phyloP scores from a whole-genome alignment of 768 basidiomycete genomes.

The Termitomyces sp. region DNA sequence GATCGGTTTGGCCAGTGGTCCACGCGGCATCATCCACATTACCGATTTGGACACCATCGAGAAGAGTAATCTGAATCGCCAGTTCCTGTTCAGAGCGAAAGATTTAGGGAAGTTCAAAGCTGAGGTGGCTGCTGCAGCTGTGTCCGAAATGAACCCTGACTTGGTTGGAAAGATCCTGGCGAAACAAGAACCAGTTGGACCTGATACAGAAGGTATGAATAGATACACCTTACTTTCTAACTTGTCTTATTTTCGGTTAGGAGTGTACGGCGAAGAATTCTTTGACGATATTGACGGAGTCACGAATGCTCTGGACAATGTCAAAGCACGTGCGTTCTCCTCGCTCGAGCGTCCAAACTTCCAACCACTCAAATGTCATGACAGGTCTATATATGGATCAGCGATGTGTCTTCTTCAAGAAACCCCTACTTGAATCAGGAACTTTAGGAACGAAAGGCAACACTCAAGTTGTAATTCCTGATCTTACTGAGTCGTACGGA shows the following conservation, averaged over 20 bases:
- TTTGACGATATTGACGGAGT: conserved; percentile 87
- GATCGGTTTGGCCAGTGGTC: conserved; percentile 88
- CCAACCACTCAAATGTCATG: background rate
- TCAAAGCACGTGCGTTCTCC: conserved; percentile 75
- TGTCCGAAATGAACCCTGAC: conserved; percentile 93
- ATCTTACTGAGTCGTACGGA: conserved; percentile 93
- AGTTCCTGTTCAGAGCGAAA: conserved; percentile 95
- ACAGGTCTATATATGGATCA: conserved; percentile 96
- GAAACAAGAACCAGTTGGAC: conserved; percentile 91
- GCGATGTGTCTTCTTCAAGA: conserved; percentile 93
- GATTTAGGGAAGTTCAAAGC: conserved; percentile 97
- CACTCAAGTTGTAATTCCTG: conserved; percentile 89
- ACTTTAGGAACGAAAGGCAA: conserved; percentile 99
- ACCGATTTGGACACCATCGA: conserved; percentile 99
- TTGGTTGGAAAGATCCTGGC: conserved; percentile 79
- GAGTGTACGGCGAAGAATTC: conserved; percentile 83
- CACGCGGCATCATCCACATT: conserved; percentile 78
- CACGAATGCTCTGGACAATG: conserved; percentile 96
- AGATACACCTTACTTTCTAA: background rate
- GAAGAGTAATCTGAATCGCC: conserved; percentile 97
- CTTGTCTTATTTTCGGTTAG: conserved; percentile 48
- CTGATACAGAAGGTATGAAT: conserved; percentile 81
- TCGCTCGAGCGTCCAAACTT: background rate
- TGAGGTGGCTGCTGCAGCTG: conserved; percentile 87
- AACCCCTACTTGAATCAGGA: conserved; percentile 94